Evolutionary conservation across 2,329 filamentous ascomycete species (phyloP), one percentile per base, ranked within the genome.

Genomic region (Fusarium nanum): DNA sequence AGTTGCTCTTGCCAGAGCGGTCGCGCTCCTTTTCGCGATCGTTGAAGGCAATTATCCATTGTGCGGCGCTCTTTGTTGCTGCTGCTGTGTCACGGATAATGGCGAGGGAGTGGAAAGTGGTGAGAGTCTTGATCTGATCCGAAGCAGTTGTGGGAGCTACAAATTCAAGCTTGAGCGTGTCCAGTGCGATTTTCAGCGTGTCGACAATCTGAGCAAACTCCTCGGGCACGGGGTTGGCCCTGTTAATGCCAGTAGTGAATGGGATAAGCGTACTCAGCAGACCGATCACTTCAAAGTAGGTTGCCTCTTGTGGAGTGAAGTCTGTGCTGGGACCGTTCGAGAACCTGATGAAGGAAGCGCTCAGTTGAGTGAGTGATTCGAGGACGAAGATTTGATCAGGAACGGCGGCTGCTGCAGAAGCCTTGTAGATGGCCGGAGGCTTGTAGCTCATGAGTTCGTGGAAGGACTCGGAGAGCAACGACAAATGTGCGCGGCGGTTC

Each of bases 371-470:
- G 16, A 86, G 76, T 1, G 78, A 81, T 58, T 86, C 82, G 1
- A 80, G 60, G 1, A 84, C 77, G 55, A 83, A 86, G 4, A 79
- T 77, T 42, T 82, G 81, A 42, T 88, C 86, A 2, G 79, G 71
- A 11, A 78, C 75, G 1, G 80, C 76, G 0, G 79, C 77, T 1
- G 82, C 78, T 5, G 75, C 68, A 0, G 80, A 69, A 28, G 82
- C 84, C 70, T 88, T 88, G 77, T 86, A 86, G 9, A 83, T 81
- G 4, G 85, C 80, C 0, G 85, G 82, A 3, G 85, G 80, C 54
- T 83, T 85, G 73, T 84, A 85, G 25, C 75, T 73, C 7, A 88
- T 74, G 3, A 86, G 67, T 49, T 87, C 84, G 16, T 87, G 79
- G 71, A 86, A 88, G 6, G 81, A 81, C 68, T 89, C 87, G 1